Base-by-base conservation (phyloP, 805 yeast genomes). In the Candida morakotiae region DNA sequence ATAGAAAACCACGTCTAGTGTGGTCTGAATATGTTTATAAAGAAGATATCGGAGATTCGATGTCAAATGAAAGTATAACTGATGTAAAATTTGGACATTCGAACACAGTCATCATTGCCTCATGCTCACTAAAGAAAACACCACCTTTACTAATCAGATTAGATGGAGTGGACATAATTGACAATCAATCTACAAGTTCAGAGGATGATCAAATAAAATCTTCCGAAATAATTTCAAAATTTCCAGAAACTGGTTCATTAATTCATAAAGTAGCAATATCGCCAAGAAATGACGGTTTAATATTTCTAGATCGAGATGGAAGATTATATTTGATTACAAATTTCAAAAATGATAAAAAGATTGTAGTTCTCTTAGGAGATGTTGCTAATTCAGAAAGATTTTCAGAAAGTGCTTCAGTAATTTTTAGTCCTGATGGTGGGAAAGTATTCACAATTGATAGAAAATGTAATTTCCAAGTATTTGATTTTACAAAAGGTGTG, bases 21-120 rank as follows among this genome's bases (percentile, higher is more conserved):
- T 66, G 69, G 63, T 52, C 67, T 3, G 71, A 64, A 34, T 31
- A 49, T 6, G 46, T 43, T 27, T 48, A 44, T 28, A 32, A 41
- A 31, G 36, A 37, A 4, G 45, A 39, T 6, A 9, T 21, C 14
- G 52, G 43, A 21, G 50, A 48, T 3, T 29, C 17, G 11, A 61
- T 83, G 46, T 94, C 86, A 43, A 78, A 86, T 39, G 97, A 89
- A 54, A 97, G 97, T 2, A 86, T 91, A 26, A 91, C 98, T 0
- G 85, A 81, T 44, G 61, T 86, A 5, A 73, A 75, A 39, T 83
- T 88, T 55, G 71, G 71, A 2, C 42, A 34, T 36, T 53, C 71
- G 17, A 66, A 67, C 42, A 57, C 68, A 7, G 44, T 67, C 5
- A 42, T 67, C 6, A 37, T 67, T n/a, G 53, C 71, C 0, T 58